Evolutionary conservation across 306 rosid genomes (phyloP).

Genomic region (Gynostemma pentaphyllum): DNA sequence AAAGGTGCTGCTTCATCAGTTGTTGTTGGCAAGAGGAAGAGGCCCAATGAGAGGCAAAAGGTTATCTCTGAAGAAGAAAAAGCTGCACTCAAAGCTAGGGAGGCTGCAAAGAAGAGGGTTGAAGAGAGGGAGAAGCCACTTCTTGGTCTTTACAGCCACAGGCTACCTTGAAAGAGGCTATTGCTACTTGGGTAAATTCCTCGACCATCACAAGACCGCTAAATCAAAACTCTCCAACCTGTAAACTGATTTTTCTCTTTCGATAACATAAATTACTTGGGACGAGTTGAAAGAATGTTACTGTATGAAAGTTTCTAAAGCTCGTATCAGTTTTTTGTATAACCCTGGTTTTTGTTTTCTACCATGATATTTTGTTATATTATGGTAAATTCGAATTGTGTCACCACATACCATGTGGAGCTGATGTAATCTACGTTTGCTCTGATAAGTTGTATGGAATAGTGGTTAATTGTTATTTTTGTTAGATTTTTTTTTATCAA

Average conservation of each 20-base stretch:
- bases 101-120: constrained; percentile 95
- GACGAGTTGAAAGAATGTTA: neutral
- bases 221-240: neutral
- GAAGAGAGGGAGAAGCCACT: constrained; percentile 79
- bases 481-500: too few relatives aligned
- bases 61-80: constrained; percentile 63
- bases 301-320: constrained; percentile 8
- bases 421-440: neutral
- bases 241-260: neutral
- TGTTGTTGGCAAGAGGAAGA: constrained; percentile 80
- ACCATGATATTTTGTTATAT: neutral
- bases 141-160: constrained; percentile 75
- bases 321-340: neutral
- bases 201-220: neutral
- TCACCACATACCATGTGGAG: neutral
- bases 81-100: constrained; percentile 89
- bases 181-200: constrained; percentile 10
- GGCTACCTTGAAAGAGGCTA: constrained; percentile 31
- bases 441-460: too few relatives aligned
- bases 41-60: constrained; percentile 50
- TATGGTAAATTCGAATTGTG: neutral
- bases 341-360: neutral
- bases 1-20: constrained; percentile 72
- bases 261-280: neutral
- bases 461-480: too few relatives aligned